Percentiles rank a stretch among this genome's conserved stretches.
Evolutionary conservation across 2,329 filamentous ascomycete species (phyloP).

Genomic region (Nannizzia gypsea): DNA sequence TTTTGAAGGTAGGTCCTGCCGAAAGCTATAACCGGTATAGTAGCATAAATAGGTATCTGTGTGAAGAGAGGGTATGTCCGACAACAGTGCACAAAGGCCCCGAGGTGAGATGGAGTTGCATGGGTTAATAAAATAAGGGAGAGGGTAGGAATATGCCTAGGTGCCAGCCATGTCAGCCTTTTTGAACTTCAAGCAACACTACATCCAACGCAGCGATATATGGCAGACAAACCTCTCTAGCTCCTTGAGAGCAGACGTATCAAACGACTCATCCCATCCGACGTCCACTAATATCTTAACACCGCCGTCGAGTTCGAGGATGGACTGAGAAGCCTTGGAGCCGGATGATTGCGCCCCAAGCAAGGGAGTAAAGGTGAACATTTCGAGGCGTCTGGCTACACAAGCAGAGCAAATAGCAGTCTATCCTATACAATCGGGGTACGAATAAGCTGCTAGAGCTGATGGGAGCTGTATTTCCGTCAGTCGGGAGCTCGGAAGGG

Average conservation of each 20-base stretch:
- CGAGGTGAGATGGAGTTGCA: constrained; percentile 80
- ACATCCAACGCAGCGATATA: constrained; percentile 9
- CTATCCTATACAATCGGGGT: neutral
- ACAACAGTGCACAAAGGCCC: constrained; percentile 91
- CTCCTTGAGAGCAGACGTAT: constrained; percentile 67
- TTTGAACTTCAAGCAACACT: neutral
- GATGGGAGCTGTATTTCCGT: neutral
- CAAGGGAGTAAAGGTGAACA: constrained; percentile 94
- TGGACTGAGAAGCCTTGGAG: constrained; percentile 81
- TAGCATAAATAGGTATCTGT: constrained; percentile 88
- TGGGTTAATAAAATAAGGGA: constrained; percentile 92
- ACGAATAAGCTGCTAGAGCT: neutral
- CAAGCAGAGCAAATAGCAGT: neutral
- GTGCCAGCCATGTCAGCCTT: neutral
- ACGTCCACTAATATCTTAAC: constrained; percentile 92
- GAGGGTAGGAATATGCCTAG: constrained; percentile 75
- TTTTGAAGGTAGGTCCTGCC: constrained; percentile 85
- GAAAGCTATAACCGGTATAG: constrained; percentile 81
- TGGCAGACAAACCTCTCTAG: constrained; percentile 62
- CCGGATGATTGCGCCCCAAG: constrained; percentile 74
- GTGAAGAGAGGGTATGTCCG: constrained; percentile 88
- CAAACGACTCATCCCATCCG: constrained; percentile 90
- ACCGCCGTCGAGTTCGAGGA: constrained; percentile 90
- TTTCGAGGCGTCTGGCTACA: constrained; percentile 28
- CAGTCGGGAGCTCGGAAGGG: neutral